Percentiles rank a stretch among this genome's conserved stretches.
Evolutionary conservation across 1,284 basidiomycete species (phyloP).

Genomic region (Lentinus polychrous): DNA sequence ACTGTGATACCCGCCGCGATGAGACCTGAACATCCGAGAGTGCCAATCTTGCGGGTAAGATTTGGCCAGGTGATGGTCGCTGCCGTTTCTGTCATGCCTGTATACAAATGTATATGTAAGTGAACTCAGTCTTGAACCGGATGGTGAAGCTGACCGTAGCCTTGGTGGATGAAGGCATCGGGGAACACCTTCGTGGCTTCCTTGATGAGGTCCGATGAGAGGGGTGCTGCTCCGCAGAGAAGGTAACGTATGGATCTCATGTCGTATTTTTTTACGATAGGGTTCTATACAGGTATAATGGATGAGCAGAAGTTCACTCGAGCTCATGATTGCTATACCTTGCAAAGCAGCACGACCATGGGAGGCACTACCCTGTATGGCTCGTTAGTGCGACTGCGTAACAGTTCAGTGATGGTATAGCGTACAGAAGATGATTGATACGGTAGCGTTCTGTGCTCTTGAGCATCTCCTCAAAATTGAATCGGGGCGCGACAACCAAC

Average conservation of each 20-base stretch:
- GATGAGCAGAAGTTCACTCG: background rate
- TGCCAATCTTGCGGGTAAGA: constrained; percentile 34
- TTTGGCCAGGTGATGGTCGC: constrained; percentile 11
- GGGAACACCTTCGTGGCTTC: constrained; percentile 51
- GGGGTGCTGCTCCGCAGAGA: constrained; percentile 68
- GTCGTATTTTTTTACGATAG: constrained; percentile 60
- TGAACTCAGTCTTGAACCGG: background rate
- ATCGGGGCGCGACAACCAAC: constrained; percentile 68
- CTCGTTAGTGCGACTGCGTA: constrained; percentile 13
- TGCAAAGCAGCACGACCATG: constrained; percentile 50
- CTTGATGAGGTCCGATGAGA: constrained; percentile 57
- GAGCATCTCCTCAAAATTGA: constrained; percentile 61
- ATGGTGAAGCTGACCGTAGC: constrained; percentile 38
- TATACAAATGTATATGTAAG: background rate
- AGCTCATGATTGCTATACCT: constrained; percentile 32
- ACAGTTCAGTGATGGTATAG: constrained; percentile 3
- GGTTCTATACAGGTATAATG: constrained; percentile 38
- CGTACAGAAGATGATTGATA: constrained; percentile 60
- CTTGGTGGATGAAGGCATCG: constrained; percentile 55
- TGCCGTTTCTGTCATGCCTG: constrained; percentile 12
- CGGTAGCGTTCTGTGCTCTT: constrained; percentile 61
- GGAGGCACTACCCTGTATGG: constrained; percentile 58
- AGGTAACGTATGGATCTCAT: constrained; percentile 51
- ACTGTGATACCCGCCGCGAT: constrained; percentile 48
- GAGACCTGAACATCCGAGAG: constrained; percentile 50